phyloP scores from a whole-genome alignment of 139 green algal genomes.

The Microglena sp. region DNA sequence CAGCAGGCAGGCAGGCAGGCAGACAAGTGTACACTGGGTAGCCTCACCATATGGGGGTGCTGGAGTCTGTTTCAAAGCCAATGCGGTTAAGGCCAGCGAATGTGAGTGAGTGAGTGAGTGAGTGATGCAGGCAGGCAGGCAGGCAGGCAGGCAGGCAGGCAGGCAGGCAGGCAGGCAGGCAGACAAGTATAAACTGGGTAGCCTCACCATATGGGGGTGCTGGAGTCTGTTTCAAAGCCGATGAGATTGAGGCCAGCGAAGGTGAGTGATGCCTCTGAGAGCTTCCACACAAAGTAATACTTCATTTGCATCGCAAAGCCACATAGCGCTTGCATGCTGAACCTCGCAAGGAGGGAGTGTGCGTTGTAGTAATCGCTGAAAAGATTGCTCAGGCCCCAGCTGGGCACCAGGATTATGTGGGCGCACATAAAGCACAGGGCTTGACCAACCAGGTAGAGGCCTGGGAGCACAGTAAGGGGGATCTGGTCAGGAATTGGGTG shows the following conservation, averaged over 20 bases:
- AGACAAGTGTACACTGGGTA: not conserved
- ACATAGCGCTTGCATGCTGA: too few relatives aligned
- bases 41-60: not conserved
- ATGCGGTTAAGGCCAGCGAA: not conserved
- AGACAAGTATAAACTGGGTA: not conserved
- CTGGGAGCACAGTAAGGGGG: too few relatives aligned
- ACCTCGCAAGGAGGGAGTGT: too few relatives aligned
- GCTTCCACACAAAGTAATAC: constrained; percentile 67
- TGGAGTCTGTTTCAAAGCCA: not conserved
- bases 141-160: too few relatives aligned
- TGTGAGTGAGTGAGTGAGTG: not conserved
- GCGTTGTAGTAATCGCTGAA: too few relatives aligned
- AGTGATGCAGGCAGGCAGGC: not conserved
- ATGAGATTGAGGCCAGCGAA: constrained; percentile 60
- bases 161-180: not conserved
- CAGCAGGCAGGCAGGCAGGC: too few relatives aligned
- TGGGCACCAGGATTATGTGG: not conserved
- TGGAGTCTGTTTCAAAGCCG: constrained; percentile 10
- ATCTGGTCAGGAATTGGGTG: too few relatives aligned
- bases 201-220: constrained; percentile 16
- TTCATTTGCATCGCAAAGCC: constrained; percentile 36
- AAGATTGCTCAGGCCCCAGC: not conserved
- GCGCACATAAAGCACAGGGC: too few relatives aligned
- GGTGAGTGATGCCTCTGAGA: constrained; percentile 51
- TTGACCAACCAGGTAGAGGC: too few relatives aligned